A percentile compares a stretch with the other conserved stretches of the same genome.
phyloP scores from a whole-genome alignment of 768 basidiomycete species.

The Trametopsis cervina region DNA sequence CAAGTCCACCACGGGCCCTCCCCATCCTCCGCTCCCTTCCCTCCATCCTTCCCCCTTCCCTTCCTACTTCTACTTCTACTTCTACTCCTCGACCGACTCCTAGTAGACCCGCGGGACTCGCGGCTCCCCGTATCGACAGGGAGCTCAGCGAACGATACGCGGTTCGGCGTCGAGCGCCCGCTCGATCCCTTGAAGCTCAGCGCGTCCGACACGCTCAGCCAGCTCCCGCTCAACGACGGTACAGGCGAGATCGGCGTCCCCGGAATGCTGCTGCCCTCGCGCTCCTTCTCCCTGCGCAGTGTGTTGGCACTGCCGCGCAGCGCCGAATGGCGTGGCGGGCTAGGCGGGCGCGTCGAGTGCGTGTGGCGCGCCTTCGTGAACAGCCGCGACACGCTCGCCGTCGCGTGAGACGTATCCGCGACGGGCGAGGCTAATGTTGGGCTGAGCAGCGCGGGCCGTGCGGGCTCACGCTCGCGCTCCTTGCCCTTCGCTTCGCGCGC shows the following conservation, averaged over 20 bases:
- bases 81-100: conserved; percentile 15
- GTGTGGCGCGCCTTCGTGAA: conserved; percentile 57
- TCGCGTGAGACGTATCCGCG: conserved; percentile 64
- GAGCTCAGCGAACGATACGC: conserved; percentile 67
- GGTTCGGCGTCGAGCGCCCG: conserved; percentile 51
- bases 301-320: conserved; percentile 13
- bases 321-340: conserved; percentile 49
- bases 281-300: background rate
- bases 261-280: conserved; percentile 30
- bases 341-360: conserved; percentile 55
- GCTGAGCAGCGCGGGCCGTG: conserved; percentile 33
- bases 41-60: conserved; percentile 25
- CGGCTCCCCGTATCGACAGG: conserved; percentile 49
- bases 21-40: conserved; percentile 18
- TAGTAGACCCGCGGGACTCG: conserved; percentile 17
- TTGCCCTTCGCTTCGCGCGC: conserved; percentile 11
- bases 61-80: conserved; percentile 19
- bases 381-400: conserved; percentile 72
- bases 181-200: conserved; percentile 11
- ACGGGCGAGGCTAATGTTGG: conserved; percentile 42
- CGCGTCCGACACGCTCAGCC: conserved; percentile 17
- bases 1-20: conserved; percentile 24
- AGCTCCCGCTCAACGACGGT: conserved; percentile 21
- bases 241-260: conserved; percentile 30
- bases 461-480: conserved; percentile 2